Evolutionary conservation across 306 rosid genomes (phyloP).

Genomic region (Spatholobus suberectus): DNA sequence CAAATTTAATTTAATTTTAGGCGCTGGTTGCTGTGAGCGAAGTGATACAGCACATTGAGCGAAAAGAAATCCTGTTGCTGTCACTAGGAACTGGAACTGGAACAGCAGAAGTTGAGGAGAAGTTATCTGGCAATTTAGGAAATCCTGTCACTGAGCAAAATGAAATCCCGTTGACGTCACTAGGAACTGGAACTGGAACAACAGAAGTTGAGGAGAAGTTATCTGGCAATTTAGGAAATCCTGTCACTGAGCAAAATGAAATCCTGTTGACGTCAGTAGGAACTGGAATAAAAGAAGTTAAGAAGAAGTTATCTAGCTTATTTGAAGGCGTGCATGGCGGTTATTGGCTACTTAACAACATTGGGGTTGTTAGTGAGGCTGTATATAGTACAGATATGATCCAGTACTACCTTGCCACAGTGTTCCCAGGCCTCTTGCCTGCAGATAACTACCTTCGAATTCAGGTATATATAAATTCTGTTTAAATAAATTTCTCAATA

Average conservation of each 20-base stretch:
- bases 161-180: not conserved
- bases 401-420: not conserved
- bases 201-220: too few relatives aligned
- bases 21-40: not conserved
- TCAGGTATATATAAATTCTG: not conserved
- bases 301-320: too few relatives aligned
- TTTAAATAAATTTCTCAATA: too few relatives aligned
- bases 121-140: too few relatives aligned
- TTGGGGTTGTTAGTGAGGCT: too few relatives aligned
- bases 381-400: not conserved
- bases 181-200: not conserved
- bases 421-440: too few relatives aligned
- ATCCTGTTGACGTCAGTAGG: not conserved
- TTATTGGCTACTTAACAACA: too few relatives aligned
- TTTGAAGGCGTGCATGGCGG: too few relatives aligned
- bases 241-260: too few relatives aligned
- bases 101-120: too few relatives aligned
- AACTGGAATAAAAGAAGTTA: not conserved
- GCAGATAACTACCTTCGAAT: not conserved
- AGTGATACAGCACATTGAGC: not conserved
- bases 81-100: not conserved
- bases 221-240: too few relatives aligned
- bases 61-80: not conserved
- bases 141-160: too few relatives aligned
- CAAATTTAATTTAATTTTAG: not conserved